Percentiles rank a stretch among this genome's conserved stretches.
These are phyloP conservation scores for Hypoxylon sp. DNA, from an alignment of 2,329 filamentous ascomycete genomes.

Conservation along the genomic window DNA sequence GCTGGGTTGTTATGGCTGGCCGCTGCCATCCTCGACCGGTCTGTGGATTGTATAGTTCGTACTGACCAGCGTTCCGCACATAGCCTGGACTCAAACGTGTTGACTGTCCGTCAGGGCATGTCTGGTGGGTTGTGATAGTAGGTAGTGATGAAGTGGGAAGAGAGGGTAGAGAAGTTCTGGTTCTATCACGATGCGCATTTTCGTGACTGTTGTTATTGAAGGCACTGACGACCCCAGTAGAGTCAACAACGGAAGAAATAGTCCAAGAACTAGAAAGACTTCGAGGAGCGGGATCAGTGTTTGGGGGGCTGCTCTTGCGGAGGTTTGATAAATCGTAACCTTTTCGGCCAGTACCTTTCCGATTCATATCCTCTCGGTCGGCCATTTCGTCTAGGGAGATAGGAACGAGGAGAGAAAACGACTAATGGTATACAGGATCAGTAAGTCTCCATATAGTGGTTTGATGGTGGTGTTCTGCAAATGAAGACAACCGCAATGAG, in stretches of 20 bases:
- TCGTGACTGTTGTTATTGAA: background rate
- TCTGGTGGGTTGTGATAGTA: too few relatives aligned
- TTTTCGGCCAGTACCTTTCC: slow-evolving; percentile 5
- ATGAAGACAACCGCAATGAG: too few relatives aligned
- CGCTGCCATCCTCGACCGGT: slow-evolving; percentile 4
- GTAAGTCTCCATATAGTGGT: too few relatives aligned
- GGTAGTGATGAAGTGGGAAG: too few relatives aligned
- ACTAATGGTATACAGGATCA: background rate
- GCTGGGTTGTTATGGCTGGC: background rate
- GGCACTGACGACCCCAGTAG: too few relatives aligned
- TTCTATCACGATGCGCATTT: background rate
- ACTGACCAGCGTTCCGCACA: background rate
- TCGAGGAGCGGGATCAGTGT: background rate
- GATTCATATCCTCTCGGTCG: too few relatives aligned
- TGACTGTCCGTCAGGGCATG: too few relatives aligned
- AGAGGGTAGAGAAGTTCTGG: too few relatives aligned
- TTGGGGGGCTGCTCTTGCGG: too few relatives aligned
- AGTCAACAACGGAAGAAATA: too few relatives aligned
- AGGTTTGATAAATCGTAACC: slow-evolving; percentile 5
- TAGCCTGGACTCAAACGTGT: slow-evolving; percentile 1
- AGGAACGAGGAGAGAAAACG: background rate
- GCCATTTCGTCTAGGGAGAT: too few relatives aligned
- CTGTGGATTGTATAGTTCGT: background rate
- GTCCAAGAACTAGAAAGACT: background rate
- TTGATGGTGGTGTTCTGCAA: too few relatives aligned